phyloP scores from a whole-genome alignment of 139 green algal species.

The Auxenochlorella protothecoides region DNA sequence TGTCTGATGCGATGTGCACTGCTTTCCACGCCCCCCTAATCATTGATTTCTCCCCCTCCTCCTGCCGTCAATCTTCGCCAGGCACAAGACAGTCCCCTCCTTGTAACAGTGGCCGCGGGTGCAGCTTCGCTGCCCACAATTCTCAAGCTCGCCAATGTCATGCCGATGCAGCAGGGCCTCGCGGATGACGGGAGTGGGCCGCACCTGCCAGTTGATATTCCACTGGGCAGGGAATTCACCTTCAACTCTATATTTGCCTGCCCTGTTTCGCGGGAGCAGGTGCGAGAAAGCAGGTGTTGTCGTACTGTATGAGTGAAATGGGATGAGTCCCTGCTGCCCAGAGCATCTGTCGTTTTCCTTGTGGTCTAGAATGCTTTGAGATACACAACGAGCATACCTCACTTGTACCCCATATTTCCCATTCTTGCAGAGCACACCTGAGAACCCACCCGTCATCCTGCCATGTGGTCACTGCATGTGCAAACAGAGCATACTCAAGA shows the following conservation, averaged over 20 bases:
- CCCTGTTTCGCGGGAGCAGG: slow-evolving; percentile 70
- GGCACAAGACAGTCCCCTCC: slow-evolving; percentile 68
- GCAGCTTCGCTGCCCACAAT: slow-evolving; percentile 69
- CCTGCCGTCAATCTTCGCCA: slow-evolving; percentile 19
- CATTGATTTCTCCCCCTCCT: background rate
- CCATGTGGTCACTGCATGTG: slow-evolving; percentile 89
- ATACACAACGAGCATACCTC: no score
- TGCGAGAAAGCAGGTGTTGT: background rate
- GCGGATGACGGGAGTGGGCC: background rate
- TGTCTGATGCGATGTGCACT: background rate
- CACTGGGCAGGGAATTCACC: slow-evolving; percentile 77
- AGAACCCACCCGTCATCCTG: slow-evolving; percentile 89
- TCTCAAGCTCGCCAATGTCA: slow-evolving; percentile 71
- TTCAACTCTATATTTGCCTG: slow-evolving; percentile 90
- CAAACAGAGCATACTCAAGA: slow-evolving; percentile 60
- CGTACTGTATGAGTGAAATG: no score
- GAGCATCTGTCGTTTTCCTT: no score
- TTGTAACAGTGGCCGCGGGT: slow-evolving; percentile 68
- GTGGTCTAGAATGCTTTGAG: no score
- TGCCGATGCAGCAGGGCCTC: slow-evolving; percentile 24
- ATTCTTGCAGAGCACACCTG: slow-evolving; percentile 39
- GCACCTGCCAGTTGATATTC: slow-evolving; percentile 85
- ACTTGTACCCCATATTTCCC: background rate
- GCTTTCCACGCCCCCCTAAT: background rate
- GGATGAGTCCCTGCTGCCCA: no score